Base-by-base conservation (phyloP, 208 protist genomes). In the Leptomonas pyrrhocoris region DNA sequence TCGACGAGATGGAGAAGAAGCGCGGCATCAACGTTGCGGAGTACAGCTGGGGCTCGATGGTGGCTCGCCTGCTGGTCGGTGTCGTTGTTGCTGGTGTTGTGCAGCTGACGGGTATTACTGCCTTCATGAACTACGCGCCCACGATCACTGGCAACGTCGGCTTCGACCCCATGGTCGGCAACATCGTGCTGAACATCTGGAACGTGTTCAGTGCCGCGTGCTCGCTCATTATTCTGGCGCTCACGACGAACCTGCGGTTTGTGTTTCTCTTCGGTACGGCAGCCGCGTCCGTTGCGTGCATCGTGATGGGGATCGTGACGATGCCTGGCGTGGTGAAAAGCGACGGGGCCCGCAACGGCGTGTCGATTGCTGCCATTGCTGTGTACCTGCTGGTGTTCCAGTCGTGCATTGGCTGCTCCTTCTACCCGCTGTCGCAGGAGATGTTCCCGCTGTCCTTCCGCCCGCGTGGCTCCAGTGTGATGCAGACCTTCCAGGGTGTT, bases 51-150 rank as follows among this genome's bases (percentile, higher is more conserved):
- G 36, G n/a, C 30, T 54, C 85, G 56, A 89, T 90, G 84, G 27
- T 70, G 12, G 62, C 65, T 9, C 80, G 66, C 11, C 69, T 92
- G 30, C 7, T 80, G 31, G 77, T 94, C 45, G 84, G 71, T 34
- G 46, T 70, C 40, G 71, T 82, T 15, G 72, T 87, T 53, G 78
- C 84, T 15, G 79, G 81, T 27, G 79, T 87, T 46, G 69, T 83
- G 46, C 89, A 94, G 73, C 73, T 95, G 71, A 95, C 90, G 36
- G 87, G 90, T 56, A 91, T 93, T 57, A 91, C 87, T 62, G 85
- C 85, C 56, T 80, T 95, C 38, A 93, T 92, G 87, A 92, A 90
- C 76, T 95, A 93, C 73, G 85, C 90, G 18, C 87, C 85, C 15
- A 90, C 70, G 25, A 93, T 95, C 73, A 92, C 83, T 65, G 70